Evolutionary conservation across 2,329 filamentous ascomycete species (phyloP).

Genomic region (Blumeriella jaapii): DNA sequence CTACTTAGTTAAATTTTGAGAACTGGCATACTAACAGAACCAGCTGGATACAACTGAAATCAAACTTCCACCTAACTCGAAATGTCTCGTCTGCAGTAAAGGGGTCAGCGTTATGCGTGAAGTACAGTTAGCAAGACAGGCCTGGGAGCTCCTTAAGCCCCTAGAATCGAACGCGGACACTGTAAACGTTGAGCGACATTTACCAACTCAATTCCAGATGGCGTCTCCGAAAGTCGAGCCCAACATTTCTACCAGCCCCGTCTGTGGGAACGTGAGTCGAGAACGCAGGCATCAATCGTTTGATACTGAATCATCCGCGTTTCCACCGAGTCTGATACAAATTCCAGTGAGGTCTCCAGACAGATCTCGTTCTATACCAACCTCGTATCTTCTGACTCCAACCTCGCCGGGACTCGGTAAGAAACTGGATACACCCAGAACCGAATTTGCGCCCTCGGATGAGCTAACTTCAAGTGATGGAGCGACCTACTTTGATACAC

Average conservation of each 20-base stretch:
- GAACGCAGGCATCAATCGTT: constrained; percentile 5
- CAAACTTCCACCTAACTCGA: constrained; percentile 23
- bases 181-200: constrained; percentile 30
- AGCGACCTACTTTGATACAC: constrained; percentile 6
- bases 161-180: constrained; percentile 30
- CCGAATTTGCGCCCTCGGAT: constrained; percentile 13
- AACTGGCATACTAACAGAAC: too few species aligned
- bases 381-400: constrained; percentile 14
- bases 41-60: constrained; percentile 8
- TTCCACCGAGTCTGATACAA: constrained; percentile 7
- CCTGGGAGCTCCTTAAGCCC: constrained; percentile 29
- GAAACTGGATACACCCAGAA: constrained; percentile 10
- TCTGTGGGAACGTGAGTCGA: constrained; percentile 12
- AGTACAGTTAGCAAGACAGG: constrained; percentile 27
- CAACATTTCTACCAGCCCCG: constrained; percentile 12
- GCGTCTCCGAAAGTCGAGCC: constrained; percentile 24
- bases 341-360: constrained; percentile 11
- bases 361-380: constrained; percentile 12
- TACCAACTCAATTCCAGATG: constrained; percentile 28
- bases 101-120: constrained; percentile 29
- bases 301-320: constrained; percentile 10
- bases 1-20: too few species aligned
- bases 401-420: constrained; percentile 13
- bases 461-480: constrained; percentile 15
- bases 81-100: constrained; percentile 28